A percentile compares a stretch with the other conserved stretches of the same genome.
Conservation (phyloP, 257 asterid genomes). For the Primulina tabacum region DNA sequence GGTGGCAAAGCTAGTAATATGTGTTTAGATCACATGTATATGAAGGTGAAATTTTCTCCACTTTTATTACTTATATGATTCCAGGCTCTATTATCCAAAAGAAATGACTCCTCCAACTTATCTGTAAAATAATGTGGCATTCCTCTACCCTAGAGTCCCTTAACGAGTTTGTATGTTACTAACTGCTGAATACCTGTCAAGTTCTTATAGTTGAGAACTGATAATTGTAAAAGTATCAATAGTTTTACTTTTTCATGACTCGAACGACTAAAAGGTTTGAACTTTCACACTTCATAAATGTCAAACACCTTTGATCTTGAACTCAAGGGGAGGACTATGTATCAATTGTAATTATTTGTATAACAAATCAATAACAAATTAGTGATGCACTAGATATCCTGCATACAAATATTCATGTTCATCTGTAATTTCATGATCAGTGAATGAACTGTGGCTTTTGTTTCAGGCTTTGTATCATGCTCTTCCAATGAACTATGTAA, state of each 20-base stretch:
- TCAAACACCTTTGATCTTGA: background rate
- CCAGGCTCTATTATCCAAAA: constrained; percentile 6
- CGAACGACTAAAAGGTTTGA: background rate
- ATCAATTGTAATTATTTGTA: background rate
- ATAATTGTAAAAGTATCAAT: background rate
- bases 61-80: constrained; percentile 5
- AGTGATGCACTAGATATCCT: constrained; percentile 4
- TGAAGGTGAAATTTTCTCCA: constrained; percentile 56
- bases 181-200: background rate
- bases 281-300: background rate
- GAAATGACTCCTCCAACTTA: background rate
- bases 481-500: constrained; percentile 75
- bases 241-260: background rate
- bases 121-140: background rate
- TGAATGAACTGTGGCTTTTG: constrained; percentile 17
- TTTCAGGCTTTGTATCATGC: constrained; percentile 87
- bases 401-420: constrained; percentile 1
- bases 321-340: background rate
- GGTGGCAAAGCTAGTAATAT: constrained; percentile 35
- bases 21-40: constrained; percentile 58
- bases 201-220: constrained; percentile 4
- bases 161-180: too few species aligned
- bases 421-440: constrained; percentile 9
- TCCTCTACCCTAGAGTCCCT: too few species aligned
- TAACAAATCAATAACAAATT: background rate